Conservation (phyloP, 163 green algal genomes). For the Chloroidium sp. region DNA sequence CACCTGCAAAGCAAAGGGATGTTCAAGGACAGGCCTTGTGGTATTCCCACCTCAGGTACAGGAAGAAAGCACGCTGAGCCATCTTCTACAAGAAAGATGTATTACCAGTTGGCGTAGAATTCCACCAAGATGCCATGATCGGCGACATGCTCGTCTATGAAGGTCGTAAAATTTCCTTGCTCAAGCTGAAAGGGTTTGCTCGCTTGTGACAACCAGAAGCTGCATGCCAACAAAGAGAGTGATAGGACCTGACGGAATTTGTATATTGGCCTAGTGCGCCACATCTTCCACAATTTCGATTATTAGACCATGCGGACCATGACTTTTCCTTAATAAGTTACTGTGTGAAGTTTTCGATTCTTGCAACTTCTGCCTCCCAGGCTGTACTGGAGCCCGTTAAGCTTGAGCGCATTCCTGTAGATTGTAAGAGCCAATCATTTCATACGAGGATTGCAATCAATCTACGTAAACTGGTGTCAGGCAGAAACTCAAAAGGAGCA, state of each 20-base stretch:
- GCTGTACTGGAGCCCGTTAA: no score
- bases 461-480: no score
- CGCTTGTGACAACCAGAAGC: background rate
- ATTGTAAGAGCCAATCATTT: no score
- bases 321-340: background rate
- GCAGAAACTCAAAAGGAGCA: no score
- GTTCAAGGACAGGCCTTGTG: background rate
- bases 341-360: background rate
- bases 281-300: no score
- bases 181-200: background rate
- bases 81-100: background rate
- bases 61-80: background rate
- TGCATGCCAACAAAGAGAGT: background rate
- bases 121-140: conserved; percentile 10
- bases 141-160: background rate
- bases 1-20: conserved; percentile 2
- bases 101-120: conserved; percentile 20
- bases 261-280: no score
- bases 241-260: no score
- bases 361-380: background rate
- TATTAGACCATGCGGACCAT: background rate
- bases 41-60: background rate
- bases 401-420: no score
- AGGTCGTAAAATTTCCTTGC: conserved; percentile 2
- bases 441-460: no score